Conservation (phyloP, 805 yeast genomes). For the Kodamaea lidongshanica region DNA sequence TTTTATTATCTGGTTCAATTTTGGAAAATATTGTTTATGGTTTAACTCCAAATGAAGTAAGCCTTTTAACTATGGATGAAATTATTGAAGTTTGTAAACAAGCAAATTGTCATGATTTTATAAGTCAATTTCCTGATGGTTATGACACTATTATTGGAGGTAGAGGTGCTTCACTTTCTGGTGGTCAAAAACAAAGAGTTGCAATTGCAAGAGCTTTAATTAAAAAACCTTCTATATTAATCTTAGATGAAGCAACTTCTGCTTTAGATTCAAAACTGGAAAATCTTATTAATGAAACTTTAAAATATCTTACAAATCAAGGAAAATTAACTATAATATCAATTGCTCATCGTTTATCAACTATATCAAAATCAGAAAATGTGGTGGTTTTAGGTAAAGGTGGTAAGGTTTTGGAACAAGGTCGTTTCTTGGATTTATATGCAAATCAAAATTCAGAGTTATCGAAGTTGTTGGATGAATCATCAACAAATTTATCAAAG, state of each 20-base stretch:
- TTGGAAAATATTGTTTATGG: constrained; percentile 55
- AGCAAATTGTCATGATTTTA: constrained; percentile 56
- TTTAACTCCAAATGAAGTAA: constrained; percentile 31
- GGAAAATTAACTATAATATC: constrained; percentile 40
- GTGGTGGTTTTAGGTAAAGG: constrained; percentile 38
- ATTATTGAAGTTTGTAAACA: constrained; percentile 38
- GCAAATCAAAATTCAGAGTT: constrained; percentile 37
- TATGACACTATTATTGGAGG: constrained; percentile 53
- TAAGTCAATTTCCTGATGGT: constrained; percentile 51
- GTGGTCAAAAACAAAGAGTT: constrained; percentile 73
- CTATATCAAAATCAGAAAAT: constrained; percentile 40
- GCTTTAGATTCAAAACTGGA: constrained; percentile 54
- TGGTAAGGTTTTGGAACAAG: constrained; percentile 37
- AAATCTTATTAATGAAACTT: constrained; percentile 37
- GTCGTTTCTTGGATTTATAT: constrained; percentile 35
- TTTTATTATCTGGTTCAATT: constrained; percentile 49
- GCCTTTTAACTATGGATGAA: constrained; percentile 35
- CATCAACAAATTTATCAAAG: constrained; percentile 13
- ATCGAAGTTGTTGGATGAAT: constrained; percentile 35
- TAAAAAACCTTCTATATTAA: constrained; percentile 56
- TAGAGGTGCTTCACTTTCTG: constrained; percentile 55
- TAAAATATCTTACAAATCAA: constrained; percentile 29
- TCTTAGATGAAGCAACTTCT: constrained; percentile 66
- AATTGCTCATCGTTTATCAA: constrained; percentile 41
- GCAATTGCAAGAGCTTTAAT: constrained; percentile 73